Evolutionary conservation across 441 rosid species (phyloP).

Genomic region (Erodium moschatum): DNA sequence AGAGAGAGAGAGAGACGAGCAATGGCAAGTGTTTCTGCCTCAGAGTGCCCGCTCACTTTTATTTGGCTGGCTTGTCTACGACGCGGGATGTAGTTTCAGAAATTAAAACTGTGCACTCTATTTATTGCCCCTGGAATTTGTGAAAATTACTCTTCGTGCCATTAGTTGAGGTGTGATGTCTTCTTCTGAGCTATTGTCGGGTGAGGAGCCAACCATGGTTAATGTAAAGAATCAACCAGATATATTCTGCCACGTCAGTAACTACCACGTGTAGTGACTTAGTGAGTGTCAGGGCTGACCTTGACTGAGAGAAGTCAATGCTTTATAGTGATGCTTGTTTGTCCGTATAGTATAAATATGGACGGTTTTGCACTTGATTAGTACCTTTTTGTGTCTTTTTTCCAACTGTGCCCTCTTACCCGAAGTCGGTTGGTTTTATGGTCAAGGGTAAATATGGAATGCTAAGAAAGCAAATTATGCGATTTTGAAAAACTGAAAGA

Average conservation of each 20-base stretch:
- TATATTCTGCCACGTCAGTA: not conserved
- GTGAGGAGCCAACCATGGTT: not conserved
- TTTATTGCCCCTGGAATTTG: not conserved
- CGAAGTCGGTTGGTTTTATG: too few species aligned
- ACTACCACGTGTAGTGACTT: not conserved
- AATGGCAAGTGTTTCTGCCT: not conserved
- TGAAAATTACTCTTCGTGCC: conserved; percentile 2
- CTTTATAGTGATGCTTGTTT: too few species aligned
- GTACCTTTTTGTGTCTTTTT: too few species aligned
- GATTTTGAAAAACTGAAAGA: too few species aligned
- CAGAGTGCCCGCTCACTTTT: not conserved
- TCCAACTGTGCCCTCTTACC: too few species aligned
- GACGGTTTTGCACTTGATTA: too few species aligned
- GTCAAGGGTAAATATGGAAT: too few species aligned
- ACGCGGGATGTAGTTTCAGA: conserved; percentile 26
- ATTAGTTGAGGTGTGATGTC: not conserved
- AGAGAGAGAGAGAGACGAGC: conserved; percentile 10
- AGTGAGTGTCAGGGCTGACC: not conserved
- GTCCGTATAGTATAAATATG: too few species aligned
- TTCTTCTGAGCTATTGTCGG: not conserved
- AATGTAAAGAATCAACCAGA: not conserved
- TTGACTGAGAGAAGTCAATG: too few species aligned
- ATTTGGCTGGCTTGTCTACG: conserved; percentile 15
- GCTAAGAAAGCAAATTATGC: too few species aligned
- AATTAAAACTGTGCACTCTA: not conserved